Conservation (phyloP, 768 basidiomycete genomes). For the Naganishia antarctica region DNA sequence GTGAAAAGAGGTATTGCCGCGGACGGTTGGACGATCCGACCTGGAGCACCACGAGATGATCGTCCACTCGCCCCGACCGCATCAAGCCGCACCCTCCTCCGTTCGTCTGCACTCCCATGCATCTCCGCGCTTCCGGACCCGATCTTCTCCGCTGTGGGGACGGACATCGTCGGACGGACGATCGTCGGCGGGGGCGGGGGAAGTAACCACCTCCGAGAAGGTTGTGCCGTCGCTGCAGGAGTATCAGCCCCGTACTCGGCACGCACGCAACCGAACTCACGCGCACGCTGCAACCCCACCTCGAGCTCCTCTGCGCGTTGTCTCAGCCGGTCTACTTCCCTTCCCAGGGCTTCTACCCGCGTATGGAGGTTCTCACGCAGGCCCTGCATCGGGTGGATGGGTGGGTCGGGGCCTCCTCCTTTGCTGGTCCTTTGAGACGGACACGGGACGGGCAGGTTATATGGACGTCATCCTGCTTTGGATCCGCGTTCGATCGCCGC, state of each 20-base stretch:
- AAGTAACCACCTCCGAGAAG: background rate
- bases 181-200: background rate
- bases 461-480: background rate
- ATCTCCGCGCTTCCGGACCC: conserved; percentile 24
- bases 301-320: conserved; percentile 12
- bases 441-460: too few relatives aligned
- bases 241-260: background rate
- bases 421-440: too few relatives aligned
- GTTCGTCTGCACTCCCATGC: conserved; percentile 7
- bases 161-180: too few relatives aligned
- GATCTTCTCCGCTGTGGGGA: background rate
- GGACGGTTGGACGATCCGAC: too few relatives aligned
- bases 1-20: too few relatives aligned
- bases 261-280: background rate
- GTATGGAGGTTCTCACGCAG: conserved; percentile 48
- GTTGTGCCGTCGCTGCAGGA: background rate
- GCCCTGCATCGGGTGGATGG: too few relatives aligned
- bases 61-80: background rate
- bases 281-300: background rate
- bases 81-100: background rate
- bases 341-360: conserved; percentile 52
- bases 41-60: too few relatives aligned
- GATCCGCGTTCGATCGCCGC: too few relatives aligned
- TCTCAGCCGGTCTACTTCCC: conserved; percentile 39
- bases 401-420: too few relatives aligned